Base-by-base conservation (phyloP, 805 yeast species). In the Metschnikowia dekortorum region DNA sequence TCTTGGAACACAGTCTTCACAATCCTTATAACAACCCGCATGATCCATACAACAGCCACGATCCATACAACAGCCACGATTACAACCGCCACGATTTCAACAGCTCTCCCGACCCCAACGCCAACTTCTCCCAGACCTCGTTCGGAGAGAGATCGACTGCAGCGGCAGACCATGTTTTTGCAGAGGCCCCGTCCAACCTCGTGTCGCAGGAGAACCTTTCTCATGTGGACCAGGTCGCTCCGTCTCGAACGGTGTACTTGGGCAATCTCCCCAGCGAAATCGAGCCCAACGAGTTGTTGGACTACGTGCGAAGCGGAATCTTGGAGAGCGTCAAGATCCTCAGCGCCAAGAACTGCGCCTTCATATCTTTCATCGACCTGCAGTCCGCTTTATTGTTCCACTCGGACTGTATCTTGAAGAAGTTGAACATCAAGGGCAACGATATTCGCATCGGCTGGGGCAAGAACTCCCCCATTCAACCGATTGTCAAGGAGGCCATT, bases 401-500 rank as follows among this genome's bases (percentile, higher is more conserved):
- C 68, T 88, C 96, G 0, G 97, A 91, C 70, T 95, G 96, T 37
- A 85, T 88, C 46, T 76, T 92, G 64, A 89, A 89, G 64, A 82
- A 91, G 64, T 75, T 91, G 55, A 81, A 85, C 39, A 86, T 94
- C 52, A 83, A 82, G 58, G 90, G 89, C 42, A 83, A 85, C 57
- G 96, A 88, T 61, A 81, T 91, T 50, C 81, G 89, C 62, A 80
- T 92, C 52, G 96, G 97, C 10, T 94, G 98, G 98, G 97, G 96
- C 18, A 86, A 86, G 57, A 82, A 89, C 37, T 75, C 85, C 2
- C 82, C 87, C 1, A 81, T 90, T 34, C 83, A 82, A 52, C 87
- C 95, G 1, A 76, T 85, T 7, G 91, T 92, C 6, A 72, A 82
- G 47, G 80, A 84, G 33, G 84, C 90, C 14, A 89, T 94, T 49